These are phyloP conservation scores for Apiotrichum gracile DNA, from an alignment of 1,284 basidiomycete species.

Conservation along the genomic window DNA sequence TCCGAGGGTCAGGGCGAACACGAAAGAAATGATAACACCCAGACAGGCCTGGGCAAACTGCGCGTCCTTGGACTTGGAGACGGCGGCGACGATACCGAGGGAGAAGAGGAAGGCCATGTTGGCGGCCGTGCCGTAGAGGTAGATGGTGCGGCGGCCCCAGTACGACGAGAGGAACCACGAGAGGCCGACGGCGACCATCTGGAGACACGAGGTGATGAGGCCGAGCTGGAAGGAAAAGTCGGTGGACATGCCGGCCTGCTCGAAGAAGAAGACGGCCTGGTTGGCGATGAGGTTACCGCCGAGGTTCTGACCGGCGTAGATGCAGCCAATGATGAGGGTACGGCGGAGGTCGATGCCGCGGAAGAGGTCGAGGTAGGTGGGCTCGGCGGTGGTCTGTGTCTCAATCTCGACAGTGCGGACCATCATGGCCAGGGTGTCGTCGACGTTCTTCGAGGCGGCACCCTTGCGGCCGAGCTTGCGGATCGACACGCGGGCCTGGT, in stretches of 20 bases:
- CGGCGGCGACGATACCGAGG: not conserved
- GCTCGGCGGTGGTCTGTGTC: conserved; percentile 1
- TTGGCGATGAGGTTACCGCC: conserved; percentile 37
- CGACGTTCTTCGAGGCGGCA: conserved; percentile 5
- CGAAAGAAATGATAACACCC: conserved; percentile 3
- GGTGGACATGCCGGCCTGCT: conserved; percentile 34
- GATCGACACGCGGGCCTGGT: conserved; percentile 40
- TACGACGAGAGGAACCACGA: conserved; percentile 35
- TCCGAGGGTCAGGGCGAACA: conserved; percentile 26
- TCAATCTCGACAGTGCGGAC: conserved; percentile 25
- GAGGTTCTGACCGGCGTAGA: conserved; percentile 43
- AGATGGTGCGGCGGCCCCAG: conserved; percentile 41
- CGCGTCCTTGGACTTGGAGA: not conserved
- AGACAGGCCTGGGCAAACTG: not conserved
- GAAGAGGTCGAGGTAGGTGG: conserved; percentile 46
- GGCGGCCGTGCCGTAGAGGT: conserved; percentile 27
- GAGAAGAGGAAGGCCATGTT: conserved; percentile 7
- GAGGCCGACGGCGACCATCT: conserved; percentile 29
- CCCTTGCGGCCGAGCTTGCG: conserved; percentile 20
- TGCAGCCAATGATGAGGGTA: conserved; percentile 45
- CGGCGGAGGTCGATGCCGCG: conserved; percentile 46
- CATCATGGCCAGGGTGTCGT: conserved; percentile 31
- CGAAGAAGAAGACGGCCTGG: conserved; percentile 15
- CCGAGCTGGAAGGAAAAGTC: conserved; percentile 30
- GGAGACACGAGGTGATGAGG: conserved; percentile 30